Base-by-base conservation (phyloP, 164 flowering plant genomes). In the Euptelea pleiosperma region DNA sequence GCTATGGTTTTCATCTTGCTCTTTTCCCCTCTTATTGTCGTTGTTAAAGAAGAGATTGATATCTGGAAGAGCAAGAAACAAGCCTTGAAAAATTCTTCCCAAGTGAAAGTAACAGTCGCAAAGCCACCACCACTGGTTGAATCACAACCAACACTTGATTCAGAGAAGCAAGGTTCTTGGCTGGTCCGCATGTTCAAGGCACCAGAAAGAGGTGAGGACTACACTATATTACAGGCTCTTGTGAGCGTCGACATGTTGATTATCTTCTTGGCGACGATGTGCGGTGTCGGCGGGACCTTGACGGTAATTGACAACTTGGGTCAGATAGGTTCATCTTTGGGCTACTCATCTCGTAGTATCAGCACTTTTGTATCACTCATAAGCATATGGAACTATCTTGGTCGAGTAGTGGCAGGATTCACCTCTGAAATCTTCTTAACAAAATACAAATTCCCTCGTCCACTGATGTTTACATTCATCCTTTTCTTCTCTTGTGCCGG, bases 261-360 rank as follows among this genome's bases (percentile, higher is more conserved):
- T 24, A 75, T 85, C 14, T 77, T 85, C 63, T 0, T 82, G 0
- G 70, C 86, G 0, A 70, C 78, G 2, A 72, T 71, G 3, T 85
- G 86, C 50, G 84, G 87, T 0, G 61, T 77, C 8, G 91, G 91
- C 0, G 76, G 84, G 26, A 76, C 77, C 0, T 58, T 85, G 8
- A 79, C 88, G 1, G 80, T 76, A 0, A 78, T 85, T 5, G 91
- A 85, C 73, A 85, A 82, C 46, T 12, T 85, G 52, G 87, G 85
- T n/a, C 91, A 85, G 57, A 85, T 85, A 3, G 87, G 87, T 1
- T 29, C 67, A 18, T 75, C 91, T 0, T 52, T 77, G 3, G 75
- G 74, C 3, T 85, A 85, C 68, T 69, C 75, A 0, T n/a, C 30
- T 3, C 31, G 24, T 1, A 70, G 69, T 52, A 74, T 78, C n/a